Base-by-base conservation (phyloP, 2,329 filamentous ascomycete genomes). In the Fusarium sp. region DNA sequence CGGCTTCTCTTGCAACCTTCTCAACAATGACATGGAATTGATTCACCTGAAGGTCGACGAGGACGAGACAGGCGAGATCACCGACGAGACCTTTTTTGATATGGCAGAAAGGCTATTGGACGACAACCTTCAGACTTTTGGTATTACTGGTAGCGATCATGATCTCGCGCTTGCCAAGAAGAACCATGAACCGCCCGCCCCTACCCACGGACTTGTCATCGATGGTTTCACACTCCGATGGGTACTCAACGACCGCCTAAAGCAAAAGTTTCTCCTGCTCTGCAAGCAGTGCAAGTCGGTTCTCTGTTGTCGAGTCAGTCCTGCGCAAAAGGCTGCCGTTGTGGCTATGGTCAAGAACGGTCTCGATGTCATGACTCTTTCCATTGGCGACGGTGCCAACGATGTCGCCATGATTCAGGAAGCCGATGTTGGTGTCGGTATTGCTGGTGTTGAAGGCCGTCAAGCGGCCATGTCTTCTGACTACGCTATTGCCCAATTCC, bases 331-430 rank as follows among this genome's bases (percentile, higher is more conserved):
- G 83, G 97, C 96, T 60, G 93, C 96, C n/a, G 96, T 99, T 44
- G 96, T 98, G 59, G 89, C 92, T 69, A 94, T 99, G 91, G 97
- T 99, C 74, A 98, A 98, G 86, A 92, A 92, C 71, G 96, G 96
- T 30, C 86, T 99, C 48, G 94, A 98, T 81, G 95, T 98, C 79
- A 97, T 99, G 91, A 98, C 96, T 2, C 88, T 98, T 38, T 95
- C 95, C 3, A 93, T 98, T 68, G 95, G 95, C 69, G 95, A 98
- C 79, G 95, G 95, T 79, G 95, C 95, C 80, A 98, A 98, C 81
- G 95, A 98, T 82, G 94, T 98, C 70, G 95, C 95, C 75, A 98
- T 98, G 95, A 98, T 98, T 78, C 95, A 98, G 83, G 95, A 98
- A 83, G 95, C 95, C 22, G 94, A 98, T 81, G 94, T 98, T n/a